phyloP scores from a whole-genome alignment of 2,329 filamentous ascomycete species.

The Talaromyces amestolkiae region DNA sequence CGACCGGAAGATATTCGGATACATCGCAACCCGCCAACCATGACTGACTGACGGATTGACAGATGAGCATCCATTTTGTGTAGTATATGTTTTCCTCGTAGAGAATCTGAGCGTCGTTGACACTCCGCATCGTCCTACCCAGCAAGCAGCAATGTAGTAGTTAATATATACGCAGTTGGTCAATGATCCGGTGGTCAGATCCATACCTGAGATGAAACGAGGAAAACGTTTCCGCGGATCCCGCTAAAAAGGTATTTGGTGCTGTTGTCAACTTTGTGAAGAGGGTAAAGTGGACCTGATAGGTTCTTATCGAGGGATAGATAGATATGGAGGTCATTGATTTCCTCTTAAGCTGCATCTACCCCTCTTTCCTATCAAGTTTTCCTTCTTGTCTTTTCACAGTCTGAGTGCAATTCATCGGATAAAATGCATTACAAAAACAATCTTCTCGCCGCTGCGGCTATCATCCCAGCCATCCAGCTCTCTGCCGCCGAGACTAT shows the following conservation, averaged over 20 bases:
- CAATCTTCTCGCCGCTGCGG: conserved; percentile 12
- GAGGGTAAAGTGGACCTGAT: neutral
- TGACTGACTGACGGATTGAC: neutral
- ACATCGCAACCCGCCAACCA: neutral
- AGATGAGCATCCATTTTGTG: neutral
- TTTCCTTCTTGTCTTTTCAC: neutral
- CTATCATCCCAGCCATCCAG: conserved; percentile 8
- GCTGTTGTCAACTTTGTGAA: neutral
- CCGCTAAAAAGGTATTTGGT: neutral
- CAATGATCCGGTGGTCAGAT: too few relatives aligned
- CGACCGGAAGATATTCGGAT: neutral
- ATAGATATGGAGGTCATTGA: neutral
- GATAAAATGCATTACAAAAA: conserved; percentile 5
- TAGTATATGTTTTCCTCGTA: neutral
- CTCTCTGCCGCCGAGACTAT: conserved; percentile 59
- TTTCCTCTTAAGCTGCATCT: neutral
- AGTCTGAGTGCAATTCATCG: neutral
- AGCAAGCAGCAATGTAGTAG: too few relatives aligned
- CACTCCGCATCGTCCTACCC: neutral
- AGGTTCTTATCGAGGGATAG: neutral
- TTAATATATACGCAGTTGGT: too few relatives aligned
- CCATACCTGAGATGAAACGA: neutral
- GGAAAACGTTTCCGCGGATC: neutral
- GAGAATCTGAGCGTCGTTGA: neutral
- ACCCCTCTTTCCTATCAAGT: neutral